Percentiles rank a stretch among this genome's conserved stretches.
Evolutionary conservation across 2,329 filamentous ascomycete genomes (phyloP).

Genomic region (Penicillium sp.): DNA sequence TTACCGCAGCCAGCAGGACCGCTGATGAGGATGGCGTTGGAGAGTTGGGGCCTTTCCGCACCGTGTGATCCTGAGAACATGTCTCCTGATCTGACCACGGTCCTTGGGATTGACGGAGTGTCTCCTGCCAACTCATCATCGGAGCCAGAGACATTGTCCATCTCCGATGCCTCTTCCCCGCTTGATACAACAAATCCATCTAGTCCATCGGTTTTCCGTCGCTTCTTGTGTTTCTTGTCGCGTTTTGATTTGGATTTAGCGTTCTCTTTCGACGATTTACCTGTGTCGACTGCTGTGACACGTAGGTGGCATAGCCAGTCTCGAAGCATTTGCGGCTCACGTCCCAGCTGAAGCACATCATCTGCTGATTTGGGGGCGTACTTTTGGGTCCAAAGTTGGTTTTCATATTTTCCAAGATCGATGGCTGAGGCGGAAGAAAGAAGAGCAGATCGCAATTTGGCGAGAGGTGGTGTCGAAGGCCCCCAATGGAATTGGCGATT

Average conservation of each 20-base stretch:
- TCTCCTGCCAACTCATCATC: conserved; percentile 52
- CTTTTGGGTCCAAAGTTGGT: conserved; percentile 74
- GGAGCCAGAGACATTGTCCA: conserved; percentile 68
- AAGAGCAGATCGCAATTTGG: conserved; percentile 62
- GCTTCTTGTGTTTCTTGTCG: conserved; percentile 53
- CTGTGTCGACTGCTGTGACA: conserved; percentile 73
- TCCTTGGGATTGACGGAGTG: conserved; percentile 39
- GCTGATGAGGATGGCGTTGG: conserved; percentile 82
- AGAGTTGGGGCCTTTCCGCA: conserved; percentile 53
- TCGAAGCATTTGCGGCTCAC: conserved; percentile 69
- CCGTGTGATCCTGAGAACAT: conserved; percentile 33
- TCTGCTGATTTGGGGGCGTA: conserved; percentile 71
- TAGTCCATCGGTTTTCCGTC: conserved; percentile 68
- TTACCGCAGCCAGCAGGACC: conserved; percentile 91
- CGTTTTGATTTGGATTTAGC: conserved; percentile 25
- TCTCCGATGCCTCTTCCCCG: conserved; percentile 70
- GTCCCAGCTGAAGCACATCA: conserved; percentile 74
- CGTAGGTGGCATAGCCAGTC: conserved; percentile 79
- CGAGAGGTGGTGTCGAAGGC: conserved; percentile 59
- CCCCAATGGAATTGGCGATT: conserved; percentile 2
- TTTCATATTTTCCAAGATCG: conserved; percentile 76
- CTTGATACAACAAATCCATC: conserved; percentile 79
- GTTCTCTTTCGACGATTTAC: conserved; percentile 37
- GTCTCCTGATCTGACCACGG: conserved; percentile 46
- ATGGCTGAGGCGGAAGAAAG: conserved; percentile 70